phyloP scores from a whole-genome alignment of 768 basidiomycete genomes.

The Daedalea quercina region DNA sequence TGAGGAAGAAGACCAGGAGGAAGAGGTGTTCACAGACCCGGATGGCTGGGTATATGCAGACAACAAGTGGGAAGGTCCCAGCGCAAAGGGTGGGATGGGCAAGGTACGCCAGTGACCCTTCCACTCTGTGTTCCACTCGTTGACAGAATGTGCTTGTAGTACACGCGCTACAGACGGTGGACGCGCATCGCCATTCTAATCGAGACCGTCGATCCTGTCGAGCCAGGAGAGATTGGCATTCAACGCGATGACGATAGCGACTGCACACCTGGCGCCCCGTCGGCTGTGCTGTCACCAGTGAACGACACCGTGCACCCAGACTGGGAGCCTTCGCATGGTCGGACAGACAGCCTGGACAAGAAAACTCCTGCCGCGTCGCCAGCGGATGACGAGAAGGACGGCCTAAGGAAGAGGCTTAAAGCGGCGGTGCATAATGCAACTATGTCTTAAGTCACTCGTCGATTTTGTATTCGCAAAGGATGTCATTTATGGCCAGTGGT shows the following conservation, averaged over 20 bases:
- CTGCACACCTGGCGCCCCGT: background rate
- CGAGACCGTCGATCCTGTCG: constrained; percentile 61
- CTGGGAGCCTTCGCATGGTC: background rate
- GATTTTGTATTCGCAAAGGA: too few relatives aligned
- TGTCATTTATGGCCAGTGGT: too few relatives aligned
- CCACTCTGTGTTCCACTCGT: background rate
- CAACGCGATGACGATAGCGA: constrained; percentile 11
- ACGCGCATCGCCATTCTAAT: constrained; percentile 73
- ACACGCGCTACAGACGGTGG: constrained; percentile 84
- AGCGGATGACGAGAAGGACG: constrained; percentile 13
- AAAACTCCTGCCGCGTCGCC: background rate
- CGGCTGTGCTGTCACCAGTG: background rate
- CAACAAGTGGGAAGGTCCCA: constrained; percentile 88
- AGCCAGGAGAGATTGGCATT: constrained; percentile 22
- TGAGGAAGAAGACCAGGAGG: constrained; percentile 19
- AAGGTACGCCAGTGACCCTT: constrained; percentile 41
- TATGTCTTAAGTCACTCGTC: background rate
- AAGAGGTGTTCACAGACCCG: constrained; percentile 61
- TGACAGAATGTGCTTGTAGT: constrained; percentile 34
- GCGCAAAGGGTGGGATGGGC: constrained; percentile 76
- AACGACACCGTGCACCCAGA: background rate
- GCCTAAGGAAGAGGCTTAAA: constrained; percentile 18
- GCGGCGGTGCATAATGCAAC: constrained; percentile 18
- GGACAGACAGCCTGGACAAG: background rate
- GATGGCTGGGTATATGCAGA: constrained; percentile 95